phyloP scores from a whole-genome alignment of 768 basidiomycete species.

The Cystofilobasidium capitatum region DNA sequence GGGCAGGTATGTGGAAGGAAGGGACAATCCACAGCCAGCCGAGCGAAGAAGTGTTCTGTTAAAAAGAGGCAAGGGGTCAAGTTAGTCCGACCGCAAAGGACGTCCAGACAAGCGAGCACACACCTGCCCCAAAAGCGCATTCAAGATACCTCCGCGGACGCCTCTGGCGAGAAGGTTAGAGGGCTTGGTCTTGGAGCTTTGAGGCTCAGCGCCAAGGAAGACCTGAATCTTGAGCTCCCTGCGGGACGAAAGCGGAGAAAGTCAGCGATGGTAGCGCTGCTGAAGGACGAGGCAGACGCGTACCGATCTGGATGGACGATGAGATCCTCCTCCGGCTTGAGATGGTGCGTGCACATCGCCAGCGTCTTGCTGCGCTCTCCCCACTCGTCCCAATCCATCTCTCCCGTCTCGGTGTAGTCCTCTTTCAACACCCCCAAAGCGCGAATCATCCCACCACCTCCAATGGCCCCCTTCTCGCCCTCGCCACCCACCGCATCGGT shows the following conservation, averaged over 20 bases:
- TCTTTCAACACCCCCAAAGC: constrained; percentile 1
- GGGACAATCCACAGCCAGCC: constrained; percentile 84
- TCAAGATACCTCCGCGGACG: constrained; percentile 7
- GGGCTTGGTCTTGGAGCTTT: neutral
- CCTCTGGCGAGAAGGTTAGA: neutral
- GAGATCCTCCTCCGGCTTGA: constrained; percentile 8
- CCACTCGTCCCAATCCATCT: constrained; percentile 22
- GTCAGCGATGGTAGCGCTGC: neutral
- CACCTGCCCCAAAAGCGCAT: constrained; percentile 18
- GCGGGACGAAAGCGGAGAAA: neutral
- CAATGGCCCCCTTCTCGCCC: neutral
- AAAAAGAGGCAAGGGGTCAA: constrained; percentile 29
- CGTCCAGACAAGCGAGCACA: constrained; percentile 1
- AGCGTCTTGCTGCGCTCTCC: constrained; percentile 15
- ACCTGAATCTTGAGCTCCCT: constrained; percentile 24
- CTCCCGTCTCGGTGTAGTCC: constrained; percentile 16
- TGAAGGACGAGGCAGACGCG: neutral
- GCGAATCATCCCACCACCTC: constrained; percentile 21
- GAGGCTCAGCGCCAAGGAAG: constrained; percentile 9
- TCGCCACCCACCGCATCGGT: constrained; percentile 22
- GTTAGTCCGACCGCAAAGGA: constrained; percentile 27
- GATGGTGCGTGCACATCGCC: constrained; percentile 22
- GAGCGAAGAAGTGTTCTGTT: constrained; percentile 49
- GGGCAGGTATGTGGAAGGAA: constrained; percentile 60
- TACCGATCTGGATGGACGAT: constrained; percentile 18